Evolutionary conservation across 1,139 yeast species (phyloP), one percentile per base, ranked within the genome.

Genomic region (Casaregolazyma lundiana): DNA sequence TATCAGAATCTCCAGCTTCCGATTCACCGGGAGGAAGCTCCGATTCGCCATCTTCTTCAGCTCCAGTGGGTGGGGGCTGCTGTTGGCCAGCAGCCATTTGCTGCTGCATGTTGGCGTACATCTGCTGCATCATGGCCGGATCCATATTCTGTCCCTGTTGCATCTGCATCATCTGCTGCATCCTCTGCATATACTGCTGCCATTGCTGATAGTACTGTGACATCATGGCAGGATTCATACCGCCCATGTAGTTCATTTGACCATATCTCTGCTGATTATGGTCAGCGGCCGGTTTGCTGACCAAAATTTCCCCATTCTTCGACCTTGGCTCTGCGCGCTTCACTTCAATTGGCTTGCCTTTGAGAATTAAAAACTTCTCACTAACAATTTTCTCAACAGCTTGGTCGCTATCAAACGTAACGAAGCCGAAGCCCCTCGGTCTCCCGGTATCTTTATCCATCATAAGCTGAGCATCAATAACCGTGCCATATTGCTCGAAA

Each of bases 381-480:
- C 82, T 86, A 50, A 95, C 84, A 50, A 89, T 96, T 59, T 83
- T 76, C 61, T 92, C 98, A 39, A 92, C 97, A 9, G 97, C 97
- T 45, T 84, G 92, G 30, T 96, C 96, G 21, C 95, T 80, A 62
- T 92, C 98, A 66, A 85, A 92, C 7, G 99, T 92, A 54, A 92
- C 92, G 67, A 92, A 92, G 0, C 99, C 99, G 67, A 92, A 92
- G 22, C 99, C 99, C 71, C 98, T 78, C 2, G 97, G 90, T 63
- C 96, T 80, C 50, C 98, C 98, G 6, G 97, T 88, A 65, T 92
- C 97, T 68, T 92, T 94, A 67, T 92, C 97, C 60, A 94, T 79
- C 99, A 92, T 92, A 55, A 92, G 77, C 68, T 92, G 97, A 40
- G 97, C 96, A 69, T 94, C 98, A 57, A 92, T 86, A 51, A 92